Evolutionary conservation across 2,329 filamentous ascomycete genomes (phyloP), one percentile per base, ranked within the genome.

Genomic region (Trichoderma hamatum): DNA sequence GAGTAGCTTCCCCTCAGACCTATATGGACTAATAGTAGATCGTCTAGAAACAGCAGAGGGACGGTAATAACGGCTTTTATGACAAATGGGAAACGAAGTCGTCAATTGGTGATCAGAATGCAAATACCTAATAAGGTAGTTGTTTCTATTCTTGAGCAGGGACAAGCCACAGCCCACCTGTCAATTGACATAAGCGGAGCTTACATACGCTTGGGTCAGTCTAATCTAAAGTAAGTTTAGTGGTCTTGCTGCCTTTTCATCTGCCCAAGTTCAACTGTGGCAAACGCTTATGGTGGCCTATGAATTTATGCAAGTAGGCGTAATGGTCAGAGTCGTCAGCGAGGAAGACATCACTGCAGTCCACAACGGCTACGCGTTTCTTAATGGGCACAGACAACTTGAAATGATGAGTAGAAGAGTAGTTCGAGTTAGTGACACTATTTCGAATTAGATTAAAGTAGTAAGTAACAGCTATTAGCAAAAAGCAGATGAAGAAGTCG

Each of bases 261-360:
- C 39, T 16, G n/a, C n/a, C 39, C 51, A 49, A 28, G 26, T 5
- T 30, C 9, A n/a, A 13, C 11, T 58, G 28, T 39, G 14, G 9
- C 26, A 1, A 49, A 2, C 52, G n/a, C n/a, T 24, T 13, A 16
- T 58, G 4, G 52, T 28, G 24, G 34, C 36, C 49, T 32, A 30
- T 67, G 63, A 67, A 51, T 16, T 34, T 65, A 21, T 67, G 28
- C 52, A 67, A 34, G 39, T 32, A 24, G n/a, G 34, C 51, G 62
- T 13, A 55, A 43, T 49, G n/a, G 46, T n/a, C 9, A 49, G n/a
- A 36, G 2, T 43, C 19, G 2, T n/a, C 26, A 13, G 28, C 21
- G n/a, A 10, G 5, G 19, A 26, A 11, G 21, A n/a, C 24, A 43
- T 3, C 10, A 21, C 28, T 55, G 21, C 32, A 24, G 13, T n/a